Conservation (phyloP, 1,284 basidiomycete genomes). For the Ustilago lituana region DNA sequence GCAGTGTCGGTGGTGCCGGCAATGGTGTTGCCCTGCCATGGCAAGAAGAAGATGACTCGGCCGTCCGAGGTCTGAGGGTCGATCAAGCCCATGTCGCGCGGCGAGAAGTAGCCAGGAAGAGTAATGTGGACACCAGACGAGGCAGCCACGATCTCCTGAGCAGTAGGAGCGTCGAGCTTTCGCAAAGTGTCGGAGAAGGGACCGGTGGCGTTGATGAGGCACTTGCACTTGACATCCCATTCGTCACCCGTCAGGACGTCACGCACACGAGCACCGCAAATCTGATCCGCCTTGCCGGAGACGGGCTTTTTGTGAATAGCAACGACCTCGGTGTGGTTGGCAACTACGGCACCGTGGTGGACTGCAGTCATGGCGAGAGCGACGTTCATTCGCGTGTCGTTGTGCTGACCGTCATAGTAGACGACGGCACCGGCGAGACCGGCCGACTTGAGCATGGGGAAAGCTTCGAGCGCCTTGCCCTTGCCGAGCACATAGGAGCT, state of each 20-base stretch:
- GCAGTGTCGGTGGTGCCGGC: conserved; percentile 95
- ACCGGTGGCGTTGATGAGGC: conserved; percentile 95
- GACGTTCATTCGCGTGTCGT: conserved; percentile 97
- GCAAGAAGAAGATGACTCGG: conserved; percentile 97
- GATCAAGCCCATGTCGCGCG: conserved; percentile 91
- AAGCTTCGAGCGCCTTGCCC: conserved; percentile 89
- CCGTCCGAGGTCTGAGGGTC: conserved; percentile 96
- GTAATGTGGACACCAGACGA: conserved; percentile 96
- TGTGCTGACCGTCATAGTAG: conserved; percentile 98
- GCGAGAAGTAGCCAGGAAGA: conserved; percentile 94
- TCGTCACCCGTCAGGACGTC: conserved; percentile 86
- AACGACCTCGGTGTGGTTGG: conserved; percentile 90
- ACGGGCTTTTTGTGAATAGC: conserved; percentile 75
- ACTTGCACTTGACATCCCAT: conserved; percentile 85
- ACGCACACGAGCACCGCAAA: conserved; percentile 80
- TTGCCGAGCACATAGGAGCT: conserved; percentile 87
- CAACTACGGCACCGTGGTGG: conserved; percentile 86
- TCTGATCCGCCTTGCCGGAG: conserved; percentile 72
- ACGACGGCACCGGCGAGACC: conserved; percentile 93
- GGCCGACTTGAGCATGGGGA: conserved; percentile 94
- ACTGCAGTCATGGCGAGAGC: conserved; percentile 88
- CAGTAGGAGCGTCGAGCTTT: conserved; percentile 82
- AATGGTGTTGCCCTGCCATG: conserved; percentile 97
- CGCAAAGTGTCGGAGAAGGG: conserved; percentile 90
- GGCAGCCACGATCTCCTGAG: conserved; percentile 88